Percentiles rank a stretch among this genome's conserved stretches.
Evolutionary conservation across 1,284 basidiomycete species (phyloP).

Genomic region (Ustilago bromivora): DNA sequence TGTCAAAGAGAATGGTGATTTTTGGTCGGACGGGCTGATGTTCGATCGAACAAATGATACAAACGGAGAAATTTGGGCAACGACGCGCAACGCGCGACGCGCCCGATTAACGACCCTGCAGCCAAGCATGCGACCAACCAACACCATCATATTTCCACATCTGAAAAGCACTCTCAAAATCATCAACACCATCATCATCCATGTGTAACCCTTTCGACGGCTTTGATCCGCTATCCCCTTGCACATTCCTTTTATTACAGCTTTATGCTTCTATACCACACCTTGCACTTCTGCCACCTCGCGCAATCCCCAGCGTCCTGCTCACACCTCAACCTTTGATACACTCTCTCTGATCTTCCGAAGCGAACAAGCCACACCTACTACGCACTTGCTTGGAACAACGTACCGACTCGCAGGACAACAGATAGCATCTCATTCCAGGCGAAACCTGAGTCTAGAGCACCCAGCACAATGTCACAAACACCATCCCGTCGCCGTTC

Average conservation of each 20-base stretch:
- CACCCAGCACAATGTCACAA: conserved; percentile 22
- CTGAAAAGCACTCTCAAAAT: neutral
- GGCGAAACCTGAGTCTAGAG: neutral
- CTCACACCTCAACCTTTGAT: neutral
- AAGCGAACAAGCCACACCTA: neutral
- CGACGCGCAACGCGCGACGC: conserved; percentile 20
- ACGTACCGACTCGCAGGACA: neutral
- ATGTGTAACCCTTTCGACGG: neutral
- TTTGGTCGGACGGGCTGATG: neutral
- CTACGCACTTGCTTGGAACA: too few species aligned
- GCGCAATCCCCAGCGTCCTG: too few species aligned
- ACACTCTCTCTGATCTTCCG: neutral
- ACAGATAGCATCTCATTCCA: neutral
- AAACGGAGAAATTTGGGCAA: neutral
- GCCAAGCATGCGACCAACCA: neutral
- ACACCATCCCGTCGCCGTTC: conserved; percentile 33
- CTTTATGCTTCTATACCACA: neutral
- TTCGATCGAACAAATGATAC: neutral
- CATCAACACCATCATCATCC: conserved; percentile 11
- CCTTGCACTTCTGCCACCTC: neutral
- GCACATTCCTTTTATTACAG: too few species aligned
- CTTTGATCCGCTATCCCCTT: neutral
- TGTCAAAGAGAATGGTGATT: neutral
- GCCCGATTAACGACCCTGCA: conserved; percentile 12
- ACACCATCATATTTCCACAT: conserved; percentile 9